These are phyloP conservation scores for Cladosporium sp. DNA, from an alignment of 2,329 filamentous ascomycete species.

Conservation along the genomic window DNA sequence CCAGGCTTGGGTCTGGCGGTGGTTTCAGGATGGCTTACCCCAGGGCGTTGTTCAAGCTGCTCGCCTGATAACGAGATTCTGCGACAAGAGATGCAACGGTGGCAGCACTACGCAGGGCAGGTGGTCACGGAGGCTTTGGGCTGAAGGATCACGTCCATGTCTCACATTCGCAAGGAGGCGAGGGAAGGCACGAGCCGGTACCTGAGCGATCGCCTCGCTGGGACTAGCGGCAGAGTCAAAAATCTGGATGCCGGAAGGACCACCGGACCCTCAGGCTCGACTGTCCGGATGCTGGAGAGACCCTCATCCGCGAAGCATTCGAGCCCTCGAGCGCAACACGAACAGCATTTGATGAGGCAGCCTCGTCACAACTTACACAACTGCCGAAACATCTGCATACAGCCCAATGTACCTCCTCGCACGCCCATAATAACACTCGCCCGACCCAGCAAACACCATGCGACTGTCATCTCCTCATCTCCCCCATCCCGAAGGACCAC, in stretches of 20 bases:
- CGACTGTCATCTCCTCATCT: background rate
- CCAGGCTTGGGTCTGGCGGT: slow-evolving; percentile 1
- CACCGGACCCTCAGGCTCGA: background rate
- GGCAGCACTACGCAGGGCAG: background rate
- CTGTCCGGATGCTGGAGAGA: no score
- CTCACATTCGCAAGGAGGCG: background rate
- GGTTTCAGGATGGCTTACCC: slow-evolving; percentile 7
- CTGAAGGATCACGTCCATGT: background rate
- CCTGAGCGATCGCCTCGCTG: background rate
- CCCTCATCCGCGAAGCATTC: background rate
- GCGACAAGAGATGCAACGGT: slow-evolving; percentile 13
- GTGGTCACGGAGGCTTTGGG: background rate
- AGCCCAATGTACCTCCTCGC: background rate
- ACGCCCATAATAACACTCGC: background rate
- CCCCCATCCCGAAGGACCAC: slow-evolving; percentile 9
- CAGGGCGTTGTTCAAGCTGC: background rate
- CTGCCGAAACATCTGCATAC: background rate
- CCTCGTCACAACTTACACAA: background rate
- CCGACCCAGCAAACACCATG: slow-evolving; percentile 12
- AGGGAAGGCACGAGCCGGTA: background rate
- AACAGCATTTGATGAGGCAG: background rate
- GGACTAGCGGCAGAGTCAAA: background rate
- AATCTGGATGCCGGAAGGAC: background rate
- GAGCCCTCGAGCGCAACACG: background rate
- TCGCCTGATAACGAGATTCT: background rate